Evolutionary conservation across 2,329 filamentous ascomycete species (phyloP), one percentile per base, ranked within the genome.

Genomic region (Cercospora zeina): DNA sequence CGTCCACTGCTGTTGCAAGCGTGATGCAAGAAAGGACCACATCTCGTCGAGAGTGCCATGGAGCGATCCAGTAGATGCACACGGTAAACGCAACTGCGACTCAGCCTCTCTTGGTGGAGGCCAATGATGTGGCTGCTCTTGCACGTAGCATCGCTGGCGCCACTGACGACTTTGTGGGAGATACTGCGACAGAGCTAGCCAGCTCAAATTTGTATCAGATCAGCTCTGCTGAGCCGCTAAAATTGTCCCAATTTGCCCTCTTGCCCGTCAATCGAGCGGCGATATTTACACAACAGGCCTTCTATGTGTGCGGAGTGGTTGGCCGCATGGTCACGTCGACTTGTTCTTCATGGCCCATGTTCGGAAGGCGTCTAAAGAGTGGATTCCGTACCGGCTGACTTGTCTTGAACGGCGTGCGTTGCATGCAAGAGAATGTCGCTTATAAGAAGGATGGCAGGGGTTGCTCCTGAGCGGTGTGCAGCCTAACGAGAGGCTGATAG

Each of bases 371-470:
- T 33, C 49, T 14, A 33, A 27, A 53, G 21, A 34, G 49, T 53
- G 49, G 49, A 14, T 16, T 21, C 31, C 10, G 49, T 53, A 34
- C 49, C 49, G 11, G n/a, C 10, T 14, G n/a, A 16, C 31, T 21
- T n/a, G 21, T n/a, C 49, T 33, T 34, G 30, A 30, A 53, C 14
- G 31, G 19, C 49, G 19, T 53, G 49, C 27, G 13, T 53, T 16
- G 49, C 9, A 53, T 53, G 49, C 49, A 53, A 33, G 27, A 53
- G 13, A n/a, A 33, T 34, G 30, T 34, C 27, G 49, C 49, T 53
- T 53, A 21, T 34, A 21, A 7, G 30, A 16, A 53, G n/a, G 7
- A 21, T 53, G 49, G 31, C 49, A 53, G 49, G 49, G 49, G 31
- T 53, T 4, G 42, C 13, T 33, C 49, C 11, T 16, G 9, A 5